Base-by-base conservation (phyloP, 169 alveolate genomes). In the Eimeria necatrix region DNA sequence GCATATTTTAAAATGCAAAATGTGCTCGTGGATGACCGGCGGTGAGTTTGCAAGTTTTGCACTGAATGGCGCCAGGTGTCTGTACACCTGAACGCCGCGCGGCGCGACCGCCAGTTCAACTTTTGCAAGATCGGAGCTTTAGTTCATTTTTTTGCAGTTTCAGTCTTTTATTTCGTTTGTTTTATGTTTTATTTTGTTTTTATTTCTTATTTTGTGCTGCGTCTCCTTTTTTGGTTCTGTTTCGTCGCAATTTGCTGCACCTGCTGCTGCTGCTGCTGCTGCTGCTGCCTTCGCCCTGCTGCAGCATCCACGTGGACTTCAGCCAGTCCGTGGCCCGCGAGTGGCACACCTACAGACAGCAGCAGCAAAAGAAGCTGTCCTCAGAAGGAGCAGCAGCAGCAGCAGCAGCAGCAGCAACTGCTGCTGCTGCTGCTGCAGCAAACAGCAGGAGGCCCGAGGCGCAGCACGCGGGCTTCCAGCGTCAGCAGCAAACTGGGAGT, bases 1-100 rank as follows among this genome's bases (percentile, higher is more conserved):
- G 99, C 99, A 0, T 99, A 98, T 95, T 97, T 98, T 91, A 99
- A 98, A 95, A 99, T 99, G 99, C 99, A 99, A 71, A 98, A 99
- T 71, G 99, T 98, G 3, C 96, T 99, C 20, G 98, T 99, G 60
- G 99, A 99, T 95, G 99, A 99, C 94, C 12, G 95, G 10, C 61
- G 96, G 96, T 94, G 3, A 0, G 73, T 18, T 51, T 0, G 20
- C 78, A 24, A 4, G 24, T 16, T 41, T 71, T 7, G 20, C 81
- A 14, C 10, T 53, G 64, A 14, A 14, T 53, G 7, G 14, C 20
- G 20, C 64, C 7, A 4, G 68, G 68, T 59, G 68, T 59, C 10
- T n/a, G 4, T 59, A 59, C 68, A 59, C 68, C 68, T 4, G 10
- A 59, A 59, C n/a, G n/a, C n/a, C n/a, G n/a, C n/a, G n/a, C n/a